Conservation (phyloP, 2,329 filamentous ascomycete genomes). For the Neoarthrinium moseri region DNA sequence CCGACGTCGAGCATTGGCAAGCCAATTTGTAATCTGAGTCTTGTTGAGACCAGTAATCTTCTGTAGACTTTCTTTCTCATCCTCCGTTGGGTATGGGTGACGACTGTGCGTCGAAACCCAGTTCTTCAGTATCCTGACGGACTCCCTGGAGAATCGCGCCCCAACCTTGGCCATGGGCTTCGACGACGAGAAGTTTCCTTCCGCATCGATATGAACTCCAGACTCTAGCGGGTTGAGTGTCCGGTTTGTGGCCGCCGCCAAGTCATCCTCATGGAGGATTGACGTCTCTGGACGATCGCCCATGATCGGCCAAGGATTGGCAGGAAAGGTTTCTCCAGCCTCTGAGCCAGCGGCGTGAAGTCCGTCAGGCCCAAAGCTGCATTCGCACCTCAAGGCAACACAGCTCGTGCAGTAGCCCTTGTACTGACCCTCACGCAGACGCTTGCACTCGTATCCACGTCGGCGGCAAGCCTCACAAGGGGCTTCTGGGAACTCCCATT, state of each 20-base stretch:
- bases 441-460: slow-evolving; percentile 59
- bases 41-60: slow-evolving; percentile 77
- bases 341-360: slow-evolving; percentile 32
- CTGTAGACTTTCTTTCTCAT: slow-evolving; percentile 80
- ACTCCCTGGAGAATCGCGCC: slow-evolving; percentile 76
- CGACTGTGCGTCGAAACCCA: slow-evolving; percentile 80
- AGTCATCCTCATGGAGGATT: slow-evolving; percentile 36
- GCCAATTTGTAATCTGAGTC: slow-evolving; percentile 87
- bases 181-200: slow-evolving; percentile 26
- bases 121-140: slow-evolving; percentile 76
- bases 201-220: slow-evolving; percentile 13
- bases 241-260: slow-evolving; percentile 18
- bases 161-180: slow-evolving; percentile 58
- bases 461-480: slow-evolving; percentile 53
- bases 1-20: slow-evolving; percentile 82
- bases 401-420: slow-evolving; percentile 63
- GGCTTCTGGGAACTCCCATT: slow-evolving; percentile 41
- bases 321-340: slow-evolving; percentile 36
- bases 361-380: slow-evolving; percentile 49
- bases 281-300: slow-evolving; percentile 40
- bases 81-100: slow-evolving; percentile 85
- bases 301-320: slow-evolving; percentile 44
- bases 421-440: slow-evolving; percentile 57
- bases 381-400: slow-evolving; percentile 56
- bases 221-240: slow-evolving; percentile 15